These are phyloP conservation scores for Asclepias syriaca DNA, from an alignment of 257 asterid species.

Conservation along the genomic window DNA sequence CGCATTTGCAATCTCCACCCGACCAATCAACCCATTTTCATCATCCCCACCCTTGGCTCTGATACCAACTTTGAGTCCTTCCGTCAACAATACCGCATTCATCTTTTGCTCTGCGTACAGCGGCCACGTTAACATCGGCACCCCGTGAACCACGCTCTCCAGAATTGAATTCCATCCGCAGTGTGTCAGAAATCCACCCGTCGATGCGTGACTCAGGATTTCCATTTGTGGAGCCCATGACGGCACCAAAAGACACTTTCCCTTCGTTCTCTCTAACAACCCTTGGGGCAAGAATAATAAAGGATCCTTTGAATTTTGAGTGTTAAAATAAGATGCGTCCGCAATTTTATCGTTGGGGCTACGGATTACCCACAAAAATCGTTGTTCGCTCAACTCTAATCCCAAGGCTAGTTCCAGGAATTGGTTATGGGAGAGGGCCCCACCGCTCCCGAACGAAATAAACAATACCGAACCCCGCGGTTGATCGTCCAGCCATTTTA, in stretches of 20 bases:
- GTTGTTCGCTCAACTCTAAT: constrained; percentile 32
- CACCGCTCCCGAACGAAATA: constrained; percentile 75
- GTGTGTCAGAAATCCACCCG: constrained; percentile 36
- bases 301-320: constrained; percentile 16
- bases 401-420: constrained; percentile 29
- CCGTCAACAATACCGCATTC: constrained; percentile 55
- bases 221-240: constrained; percentile 35
- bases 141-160: constrained; percentile 52
- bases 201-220: constrained; percentile 23
- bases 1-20: constrained; percentile 36
- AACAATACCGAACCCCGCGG: constrained; percentile 63
- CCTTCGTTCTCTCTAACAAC: constrained; percentile 23
- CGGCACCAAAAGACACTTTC: constrained; percentile 26
- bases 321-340: constrained; percentile 20
- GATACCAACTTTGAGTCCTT: constrained; percentile 45
- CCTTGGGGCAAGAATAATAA: constrained; percentile 25
- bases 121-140: constrained; percentile 81
- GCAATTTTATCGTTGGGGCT: constrained; percentile 27
- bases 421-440: constrained; percentile 51
- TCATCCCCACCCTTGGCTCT: constrained; percentile 25
- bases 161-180: constrained; percentile 73
- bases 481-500: constrained; percentile 60
- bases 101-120: constrained; percentile 67
- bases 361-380: constrained; percentile 37
- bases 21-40: constrained; percentile 39